Percentiles rank a stretch among this genome's conserved stretches.
Conservation (phyloP, 331 rosid genomes). For the Pyrus hybrid region DNA sequence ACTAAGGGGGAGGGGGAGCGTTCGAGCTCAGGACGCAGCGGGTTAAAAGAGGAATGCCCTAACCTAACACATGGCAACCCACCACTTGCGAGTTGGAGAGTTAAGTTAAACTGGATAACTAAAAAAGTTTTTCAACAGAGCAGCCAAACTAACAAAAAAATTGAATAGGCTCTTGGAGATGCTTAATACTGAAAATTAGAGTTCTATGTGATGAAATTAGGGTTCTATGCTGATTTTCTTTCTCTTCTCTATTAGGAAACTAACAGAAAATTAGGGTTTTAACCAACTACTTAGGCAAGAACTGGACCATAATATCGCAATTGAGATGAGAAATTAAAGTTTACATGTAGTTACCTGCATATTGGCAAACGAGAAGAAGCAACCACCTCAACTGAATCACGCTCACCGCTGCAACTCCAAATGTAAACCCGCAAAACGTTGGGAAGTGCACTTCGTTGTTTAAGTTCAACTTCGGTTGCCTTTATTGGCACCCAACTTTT, state of each 20-base stretch:
- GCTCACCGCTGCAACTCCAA: not conserved
- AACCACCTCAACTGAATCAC: not conserved
- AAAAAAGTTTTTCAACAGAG: not conserved
- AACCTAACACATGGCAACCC: too few species aligned
- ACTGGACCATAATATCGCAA: not conserved
- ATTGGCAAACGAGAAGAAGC: not conserved
- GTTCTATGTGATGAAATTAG: not conserved
- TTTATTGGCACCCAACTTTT: too few species aligned
- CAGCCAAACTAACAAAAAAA: too few species aligned
- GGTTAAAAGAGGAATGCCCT: too few species aligned
- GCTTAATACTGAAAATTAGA: too few species aligned
- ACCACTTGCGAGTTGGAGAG: too few species aligned
- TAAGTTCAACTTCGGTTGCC: not conserved
- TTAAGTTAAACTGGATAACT: too few species aligned
- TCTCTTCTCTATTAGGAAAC: not conserved
- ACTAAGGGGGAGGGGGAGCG: too few species aligned
- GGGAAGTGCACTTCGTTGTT: not conserved
- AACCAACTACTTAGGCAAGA: not conserved
- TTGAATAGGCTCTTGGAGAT: too few species aligned
- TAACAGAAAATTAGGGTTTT: not conserved
- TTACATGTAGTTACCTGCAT: slow-evolving; percentile 14
- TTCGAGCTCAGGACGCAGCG: too few species aligned
- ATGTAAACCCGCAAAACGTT: not conserved
- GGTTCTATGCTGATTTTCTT: not conserved
- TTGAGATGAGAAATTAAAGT: not conserved